Evolutionary conservation across 495 filamentous ascomycete species (phyloP).

Genomic region (Penicillium ucsense): DNA sequence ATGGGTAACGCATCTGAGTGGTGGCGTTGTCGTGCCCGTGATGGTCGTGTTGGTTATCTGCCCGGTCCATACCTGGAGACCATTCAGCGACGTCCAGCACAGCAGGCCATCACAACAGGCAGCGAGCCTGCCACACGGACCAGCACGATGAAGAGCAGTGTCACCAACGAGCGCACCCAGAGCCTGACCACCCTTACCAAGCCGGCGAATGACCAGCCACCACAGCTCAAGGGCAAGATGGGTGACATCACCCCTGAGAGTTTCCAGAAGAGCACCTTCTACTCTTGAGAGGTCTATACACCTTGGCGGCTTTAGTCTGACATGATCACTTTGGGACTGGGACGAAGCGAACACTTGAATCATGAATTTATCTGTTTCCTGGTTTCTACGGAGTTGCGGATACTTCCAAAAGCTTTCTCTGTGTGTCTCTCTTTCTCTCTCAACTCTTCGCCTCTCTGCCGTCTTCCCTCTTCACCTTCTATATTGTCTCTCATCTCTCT

Average conservation of each 20-base stretch:
- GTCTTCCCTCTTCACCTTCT: too few species aligned
- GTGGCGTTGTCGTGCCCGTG: constrained; percentile 93
- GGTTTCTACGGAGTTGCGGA: too few species aligned
- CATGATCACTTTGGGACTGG: not conserved
- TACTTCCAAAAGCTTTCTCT: too few species aligned
- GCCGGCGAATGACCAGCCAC: constrained; percentile 20
- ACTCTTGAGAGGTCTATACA: constrained; percentile 27
- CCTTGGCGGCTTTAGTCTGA: not conserved
- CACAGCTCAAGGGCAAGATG: constrained; percentile 37
- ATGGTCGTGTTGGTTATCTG: constrained; percentile 84
- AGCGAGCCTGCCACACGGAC: constrained; percentile 41
- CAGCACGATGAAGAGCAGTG: constrained; percentile 48
- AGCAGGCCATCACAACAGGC: constrained; percentile 41
- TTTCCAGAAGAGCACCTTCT: constrained; percentile 86
- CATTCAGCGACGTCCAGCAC: constrained; percentile 58
- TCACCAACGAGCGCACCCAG: constrained; percentile 22
- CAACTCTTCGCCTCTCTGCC: too few species aligned
- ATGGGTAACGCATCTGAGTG: constrained; percentile 87
- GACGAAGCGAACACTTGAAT: not conserved
- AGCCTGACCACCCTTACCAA: constrained; percentile 17
- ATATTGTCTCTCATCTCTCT: too few species aligned
- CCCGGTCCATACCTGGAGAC: constrained; percentile 82
- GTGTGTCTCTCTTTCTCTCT: too few species aligned
- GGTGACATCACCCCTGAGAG: constrained; percentile 68
- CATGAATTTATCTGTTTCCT: too few species aligned